Evolutionary conservation across 2,329 filamentous ascomycete species (phyloP).

Genomic region (Ophidiomyces ophidiicola): DNA sequence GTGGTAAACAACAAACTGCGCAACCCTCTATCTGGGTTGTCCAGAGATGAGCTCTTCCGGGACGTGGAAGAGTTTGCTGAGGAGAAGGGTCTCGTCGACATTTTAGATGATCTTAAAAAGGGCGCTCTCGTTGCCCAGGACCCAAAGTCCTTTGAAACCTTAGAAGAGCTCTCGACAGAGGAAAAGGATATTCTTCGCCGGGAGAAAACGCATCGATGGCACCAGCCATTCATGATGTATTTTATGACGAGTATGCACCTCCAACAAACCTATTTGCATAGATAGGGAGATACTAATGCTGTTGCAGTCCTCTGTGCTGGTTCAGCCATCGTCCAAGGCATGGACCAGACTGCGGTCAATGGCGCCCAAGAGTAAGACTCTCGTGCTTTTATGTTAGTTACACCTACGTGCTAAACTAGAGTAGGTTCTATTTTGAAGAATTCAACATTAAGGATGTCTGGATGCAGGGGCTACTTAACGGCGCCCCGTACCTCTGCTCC

Average conservation of each 20-base stretch:
- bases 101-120: slow-evolving; percentile 32
- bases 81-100: slow-evolving; percentile 47
- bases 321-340: slow-evolving; percentile 40
- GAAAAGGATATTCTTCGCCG: slow-evolving; percentile 31
- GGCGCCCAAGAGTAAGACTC: slow-evolving; percentile 22
- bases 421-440: slow-evolving; percentile 13
- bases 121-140: slow-evolving; percentile 64
- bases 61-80: slow-evolving; percentile 34
- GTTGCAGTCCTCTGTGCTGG: slow-evolving; percentile 36
- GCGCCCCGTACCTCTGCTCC: slow-evolving; percentile 26
- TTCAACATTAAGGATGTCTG: slow-evolving; percentile 12
- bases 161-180: slow-evolving; percentile 45
- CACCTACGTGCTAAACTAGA: background rate
- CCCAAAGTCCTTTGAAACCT: slow-evolving; percentile 49
- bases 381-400: background rate
- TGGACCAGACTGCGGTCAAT: slow-evolving; percentile 37
- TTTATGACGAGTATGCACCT: slow-evolving; percentile 24
- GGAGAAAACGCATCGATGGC: slow-evolving; percentile 35
- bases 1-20: slow-evolving; percentile 13
- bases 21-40: slow-evolving; percentile 22
- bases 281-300: background rate
- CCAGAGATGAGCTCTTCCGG: slow-evolving; percentile 20
- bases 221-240: slow-evolving; percentile 35
- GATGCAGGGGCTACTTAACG: slow-evolving; percentile 30
- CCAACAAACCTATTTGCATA: background rate